Evolutionary conservation across 192 early-diverging fungal genomes (phyloP).

Genomic region (Umbelopsis vinacea): DNA sequence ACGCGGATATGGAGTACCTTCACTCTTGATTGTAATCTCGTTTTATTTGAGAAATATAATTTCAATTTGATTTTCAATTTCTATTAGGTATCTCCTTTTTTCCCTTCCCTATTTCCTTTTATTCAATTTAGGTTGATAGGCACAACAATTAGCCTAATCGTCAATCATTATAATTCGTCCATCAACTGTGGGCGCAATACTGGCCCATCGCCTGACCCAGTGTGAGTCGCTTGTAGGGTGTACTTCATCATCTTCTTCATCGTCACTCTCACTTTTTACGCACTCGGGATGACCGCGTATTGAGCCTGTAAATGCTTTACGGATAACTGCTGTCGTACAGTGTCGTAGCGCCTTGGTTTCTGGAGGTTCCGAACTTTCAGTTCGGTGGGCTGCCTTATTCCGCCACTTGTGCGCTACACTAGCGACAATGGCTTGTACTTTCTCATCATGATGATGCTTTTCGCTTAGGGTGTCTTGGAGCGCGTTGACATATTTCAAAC

Average conservation of each 20-base stretch:
- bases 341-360: slow-evolving; percentile 23
- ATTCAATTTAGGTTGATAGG: no score
- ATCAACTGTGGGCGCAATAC: slow-evolving; percentile 55
- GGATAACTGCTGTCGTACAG: slow-evolving; percentile 22
- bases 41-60: no score
- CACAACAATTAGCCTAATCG: neutral
- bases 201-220: slow-evolving; percentile 59
- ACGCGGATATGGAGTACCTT: no score
- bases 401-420: slow-evolving; percentile 26
- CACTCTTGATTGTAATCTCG: no score
- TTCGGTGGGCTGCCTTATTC: neutral
- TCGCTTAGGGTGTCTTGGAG: slow-evolving; percentile 44
- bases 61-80: no score
- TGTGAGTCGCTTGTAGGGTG: slow-evolving; percentile 34
- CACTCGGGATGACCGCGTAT: slow-evolving; percentile 29
- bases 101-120: no score
- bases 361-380: neutral
- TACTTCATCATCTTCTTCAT: slow-evolving; percentile 42
- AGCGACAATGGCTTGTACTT: slow-evolving; percentile 13
- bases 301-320: slow-evolving; percentile 30
- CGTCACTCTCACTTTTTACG: slow-evolving; percentile 46
- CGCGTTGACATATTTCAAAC: slow-evolving; percentile 64
- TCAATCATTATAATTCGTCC: slow-evolving; percentile 49
- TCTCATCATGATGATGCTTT: neutral
- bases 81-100: no score